Percentiles rank a stretch among this genome's conserved stretches.
phyloP scores from a whole-genome alignment of 2,329 filamentous ascomycete genomes.

The Beauveria caledonica region DNA sequence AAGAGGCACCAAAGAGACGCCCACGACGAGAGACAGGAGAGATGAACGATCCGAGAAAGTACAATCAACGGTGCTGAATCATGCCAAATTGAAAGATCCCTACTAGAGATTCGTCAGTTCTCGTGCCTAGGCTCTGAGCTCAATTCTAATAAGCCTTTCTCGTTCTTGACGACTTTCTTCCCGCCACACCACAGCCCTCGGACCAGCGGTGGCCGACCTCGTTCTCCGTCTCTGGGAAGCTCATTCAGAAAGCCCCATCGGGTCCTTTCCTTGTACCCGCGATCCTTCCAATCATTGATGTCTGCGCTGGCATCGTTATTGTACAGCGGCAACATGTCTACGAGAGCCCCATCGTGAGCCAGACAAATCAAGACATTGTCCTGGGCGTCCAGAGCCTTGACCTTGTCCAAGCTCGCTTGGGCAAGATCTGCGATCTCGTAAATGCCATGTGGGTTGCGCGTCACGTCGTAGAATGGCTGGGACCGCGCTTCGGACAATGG shows the following conservation, averaged over 20 bases:
- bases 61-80: too few relatives aligned
- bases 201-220: background rate
- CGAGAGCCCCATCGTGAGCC: slow-evolving; percentile 5
- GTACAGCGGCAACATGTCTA: background rate
- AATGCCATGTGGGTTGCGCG: background rate
- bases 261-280: slow-evolving; percentile 2
- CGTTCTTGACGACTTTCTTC: background rate
- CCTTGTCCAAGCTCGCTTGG: slow-evolving; percentile 7
- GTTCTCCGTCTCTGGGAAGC: background rate
- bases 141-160: background rate
- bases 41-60: too few relatives aligned
- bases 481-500: background rate
- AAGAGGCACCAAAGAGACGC: too few relatives aligned
- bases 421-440: slow-evolving; percentile 3
- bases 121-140: background rate
- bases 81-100: too few relatives aligned
- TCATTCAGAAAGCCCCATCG: slow-evolving; percentile 8
- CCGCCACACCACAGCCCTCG: background rate
- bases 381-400: slow-evolving; percentile 6
- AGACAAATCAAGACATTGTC: slow-evolving; percentile 8
- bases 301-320: background rate
- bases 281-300: slow-evolving; percentile 2
- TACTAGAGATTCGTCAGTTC: too few relatives aligned
- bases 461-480: slow-evolving; percentile 6
- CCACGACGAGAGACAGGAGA: too few relatives aligned